Conservation (phyloP, 83 land plant species). For the Picea mariana region DNA sequence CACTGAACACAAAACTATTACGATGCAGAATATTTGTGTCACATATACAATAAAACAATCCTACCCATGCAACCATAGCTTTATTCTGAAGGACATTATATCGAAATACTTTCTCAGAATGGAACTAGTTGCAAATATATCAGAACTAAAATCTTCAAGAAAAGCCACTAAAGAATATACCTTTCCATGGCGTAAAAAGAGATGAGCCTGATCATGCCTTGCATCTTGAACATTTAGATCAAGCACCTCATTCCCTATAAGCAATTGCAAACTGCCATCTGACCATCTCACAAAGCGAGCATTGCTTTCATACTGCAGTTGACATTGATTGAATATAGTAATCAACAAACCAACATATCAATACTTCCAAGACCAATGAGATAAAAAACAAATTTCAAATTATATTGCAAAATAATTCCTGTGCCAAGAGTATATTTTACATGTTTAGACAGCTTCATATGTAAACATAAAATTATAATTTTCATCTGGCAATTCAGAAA, state of each 20-base stretch:
- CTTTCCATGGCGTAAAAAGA: constrained; percentile 94
- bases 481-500: not conserved
- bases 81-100: not conserved
- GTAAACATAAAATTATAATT: not conserved
- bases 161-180: constrained; percentile 24
- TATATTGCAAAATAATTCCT: not conserved
- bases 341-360: not conserved
- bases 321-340: not conserved
- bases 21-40: no score
- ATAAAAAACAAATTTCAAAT: not conserved
- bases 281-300: constrained; percentile 99
- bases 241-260: constrained; percentile 96
- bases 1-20: no score
- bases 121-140: not conserved
- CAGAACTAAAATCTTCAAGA: constrained; percentile 8
- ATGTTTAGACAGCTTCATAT: not conserved
- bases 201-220: constrained; percentile 88
- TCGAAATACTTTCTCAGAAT: not conserved
- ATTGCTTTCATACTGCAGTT: constrained; percentile 86
- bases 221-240: constrained; percentile 88
- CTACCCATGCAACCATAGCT: not conserved
- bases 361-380: not conserved
- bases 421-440: not conserved
- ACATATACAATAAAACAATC: no score
- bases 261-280: constrained; percentile 93